A percentile compares a stretch with the other conserved stretches of the same genome.
Evolutionary conservation across 257 asterid species (phyloP).

Genomic region (Scutellaria galericulata): DNA sequence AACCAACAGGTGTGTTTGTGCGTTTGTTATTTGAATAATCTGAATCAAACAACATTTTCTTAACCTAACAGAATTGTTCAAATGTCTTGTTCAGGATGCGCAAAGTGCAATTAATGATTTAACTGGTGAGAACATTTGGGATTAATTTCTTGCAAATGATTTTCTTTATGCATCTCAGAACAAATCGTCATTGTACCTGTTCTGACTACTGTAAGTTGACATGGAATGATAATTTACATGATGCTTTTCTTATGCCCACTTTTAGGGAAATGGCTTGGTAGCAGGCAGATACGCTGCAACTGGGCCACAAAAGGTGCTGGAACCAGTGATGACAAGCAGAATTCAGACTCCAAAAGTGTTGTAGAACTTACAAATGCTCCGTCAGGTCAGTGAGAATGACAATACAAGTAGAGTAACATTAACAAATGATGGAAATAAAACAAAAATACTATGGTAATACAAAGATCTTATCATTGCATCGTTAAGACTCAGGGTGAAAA

Average conservation of each 20-base stretch:
- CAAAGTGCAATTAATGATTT: constrained; percentile 89
- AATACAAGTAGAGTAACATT: background rate
- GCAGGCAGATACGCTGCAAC: constrained; percentile 94
- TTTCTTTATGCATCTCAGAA: constrained; percentile 11
- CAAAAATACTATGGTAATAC: background rate
- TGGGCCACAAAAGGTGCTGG: constrained; percentile 97
- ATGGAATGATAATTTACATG: constrained; percentile 5
- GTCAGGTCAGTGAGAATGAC: constrained; percentile 56
- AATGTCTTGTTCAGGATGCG: constrained; percentile 70
- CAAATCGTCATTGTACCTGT: background rate
- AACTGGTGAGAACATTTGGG: constrained; percentile 63
- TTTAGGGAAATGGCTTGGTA: constrained; percentile 94
- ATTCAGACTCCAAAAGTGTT: constrained; percentile 80
- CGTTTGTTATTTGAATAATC: background rate
- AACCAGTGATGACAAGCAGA: constrained; percentile 76
- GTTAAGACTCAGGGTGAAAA: background rate
- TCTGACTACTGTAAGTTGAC: constrained; percentile 1
- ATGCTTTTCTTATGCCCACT: constrained; percentile 29
- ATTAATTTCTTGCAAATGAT: constrained; percentile 21
- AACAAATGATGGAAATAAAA: background rate
- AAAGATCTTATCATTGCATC: constrained; percentile 20
- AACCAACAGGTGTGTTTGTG: constrained; percentile 69
- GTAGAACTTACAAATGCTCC: constrained; percentile 85
- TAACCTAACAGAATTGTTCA: constrained; percentile 24
- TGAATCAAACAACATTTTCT: constrained; percentile 23